These are phyloP conservation scores for Circinella minor DNA, from an alignment of 371 early-diverging fungal genomes.

Conservation along the genomic window DNA sequence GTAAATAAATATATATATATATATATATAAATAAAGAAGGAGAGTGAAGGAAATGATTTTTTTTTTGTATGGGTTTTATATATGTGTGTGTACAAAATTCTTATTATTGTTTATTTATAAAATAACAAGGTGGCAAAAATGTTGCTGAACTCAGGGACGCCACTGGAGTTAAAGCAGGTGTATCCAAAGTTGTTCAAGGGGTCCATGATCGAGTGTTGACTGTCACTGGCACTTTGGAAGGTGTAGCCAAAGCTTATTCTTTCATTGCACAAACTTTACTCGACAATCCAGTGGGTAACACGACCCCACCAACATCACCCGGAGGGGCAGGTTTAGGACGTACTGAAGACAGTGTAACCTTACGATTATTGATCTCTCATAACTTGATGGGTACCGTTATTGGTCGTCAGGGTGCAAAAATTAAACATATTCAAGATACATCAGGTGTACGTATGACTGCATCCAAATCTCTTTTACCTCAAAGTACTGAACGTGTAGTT, in stretches of 20 bases:
- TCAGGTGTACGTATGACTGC: slow-evolving; percentile 84
- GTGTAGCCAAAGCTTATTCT: slow-evolving; percentile 65
- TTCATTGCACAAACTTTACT: slow-evolving; percentile 80
- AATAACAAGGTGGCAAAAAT: slow-evolving; percentile 68
- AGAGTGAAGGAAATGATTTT: neutral
- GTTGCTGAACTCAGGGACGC: slow-evolving; percentile 82
- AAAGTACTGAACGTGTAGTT: slow-evolving; percentile 85
- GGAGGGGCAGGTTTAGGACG: neutral
- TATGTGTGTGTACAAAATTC: neutral
- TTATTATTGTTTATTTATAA: too few species aligned
- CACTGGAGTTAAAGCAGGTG: slow-evolving; percentile 84
- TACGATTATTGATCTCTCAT: slow-evolving; percentile 84
- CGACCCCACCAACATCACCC: slow-evolving; percentile 41
- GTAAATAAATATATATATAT: slow-evolving; percentile 7
- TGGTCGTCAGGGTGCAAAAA: slow-evolving; percentile 85
- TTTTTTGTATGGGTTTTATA: neutral
- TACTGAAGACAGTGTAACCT: slow-evolving; percentile 22
- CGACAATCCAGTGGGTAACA: slow-evolving; percentile 59
- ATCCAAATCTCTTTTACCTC: slow-evolving; percentile 84
- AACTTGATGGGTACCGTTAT: slow-evolving; percentile 88
- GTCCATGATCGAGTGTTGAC: slow-evolving; percentile 87
- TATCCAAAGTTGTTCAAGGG: slow-evolving; percentile 85
- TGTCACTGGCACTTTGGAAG: slow-evolving; percentile 76
- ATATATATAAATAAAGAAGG: neutral
- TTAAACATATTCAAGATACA: slow-evolving; percentile 85